Evolutionary conservation across 495 filamentous ascomycete species (phyloP), one percentile per base, ranked within the genome.

Genomic region (Xylaria curta): DNA sequence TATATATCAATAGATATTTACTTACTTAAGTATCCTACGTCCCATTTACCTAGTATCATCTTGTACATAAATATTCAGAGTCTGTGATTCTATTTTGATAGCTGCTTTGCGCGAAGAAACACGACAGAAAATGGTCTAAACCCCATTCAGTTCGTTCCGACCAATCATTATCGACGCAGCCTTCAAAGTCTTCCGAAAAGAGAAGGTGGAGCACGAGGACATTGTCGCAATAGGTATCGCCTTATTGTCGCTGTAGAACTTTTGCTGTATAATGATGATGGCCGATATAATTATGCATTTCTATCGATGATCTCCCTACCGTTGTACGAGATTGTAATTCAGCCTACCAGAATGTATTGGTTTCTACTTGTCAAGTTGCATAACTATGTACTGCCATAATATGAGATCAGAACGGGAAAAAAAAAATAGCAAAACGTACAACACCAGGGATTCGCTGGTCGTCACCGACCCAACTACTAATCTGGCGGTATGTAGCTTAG

Each of bases 391-490:
- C n/a, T n/a, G n/a, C n/a, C n/a, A n/a, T n/a, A n/a, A n/a, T n/a
- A n/a, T n/a, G n/a, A n/a, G n/a, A n/a, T n/a, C n/a, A n/a, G n/a
- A n/a, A n/a, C n/a, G n/a, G n/a, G n/a, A 38, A 38, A 38, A 7
- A 1, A 8, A 38, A 38, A 38, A 38, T 38, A 8, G 36, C 36
- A 44, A 15, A 44, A 79, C 73, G 79, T 81, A 79, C 79, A 78
- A 78, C 79, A 81, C 76, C 74, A 44, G 72, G 79, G 62, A 76
- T 81, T 81, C 79, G 76, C 79, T 73, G 76, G 74, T 83, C 73
- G 76, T 82, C 82, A 82, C 77, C 81, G 73, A 83, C 79, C 76
- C 75, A 76, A 82, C 75, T 81, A 81, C 81, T 81, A 76, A 71
- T 80, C 77, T 53, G 73, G 53, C 75, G 38, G 38, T 46, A 46